These are phyloP conservation scores for Boletus sp. DNA, from an alignment of 768 basidiomycete species.

Conservation along the genomic window DNA sequence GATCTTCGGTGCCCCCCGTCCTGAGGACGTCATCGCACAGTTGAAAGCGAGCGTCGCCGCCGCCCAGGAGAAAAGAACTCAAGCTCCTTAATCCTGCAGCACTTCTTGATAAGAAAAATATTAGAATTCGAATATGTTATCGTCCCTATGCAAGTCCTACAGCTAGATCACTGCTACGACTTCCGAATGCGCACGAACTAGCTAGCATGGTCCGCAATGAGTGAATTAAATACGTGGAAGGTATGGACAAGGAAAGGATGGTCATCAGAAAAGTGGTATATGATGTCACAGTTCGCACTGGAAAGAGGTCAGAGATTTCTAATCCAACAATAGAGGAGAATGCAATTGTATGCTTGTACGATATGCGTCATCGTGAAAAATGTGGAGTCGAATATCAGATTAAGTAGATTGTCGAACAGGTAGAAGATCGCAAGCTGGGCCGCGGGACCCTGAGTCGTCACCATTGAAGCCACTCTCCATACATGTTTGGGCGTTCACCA, in stretches of 20 bases:
- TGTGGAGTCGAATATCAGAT: constrained; percentile 25
- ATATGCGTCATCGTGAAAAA: constrained; percentile 29
- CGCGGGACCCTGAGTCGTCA: constrained; percentile 18
- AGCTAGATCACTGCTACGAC: constrained; percentile 11
- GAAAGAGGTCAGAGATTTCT: constrained; percentile 23
- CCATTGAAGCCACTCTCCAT: constrained; percentile 78
- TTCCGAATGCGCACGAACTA: constrained; percentile 11
- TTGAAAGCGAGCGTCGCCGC: constrained; percentile 70
- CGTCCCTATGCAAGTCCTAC: constrained; percentile 19
- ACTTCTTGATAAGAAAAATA: neutral
- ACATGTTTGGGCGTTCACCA: constrained; percentile 92
- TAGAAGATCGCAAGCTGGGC: constrained; percentile 9
- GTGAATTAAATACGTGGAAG: constrained; percentile 14
- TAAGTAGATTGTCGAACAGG: constrained; percentile 29
- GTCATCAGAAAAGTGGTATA: constrained; percentile 32
- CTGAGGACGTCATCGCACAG: constrained; percentile 70
- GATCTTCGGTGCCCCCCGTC: constrained; percentile 80
- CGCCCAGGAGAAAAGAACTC: constrained; percentile 53
- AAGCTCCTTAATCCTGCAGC: constrained; percentile 2
- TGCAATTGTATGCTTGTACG: constrained; percentile 29
- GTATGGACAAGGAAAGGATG: constrained; percentile 27
- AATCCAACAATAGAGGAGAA: constrained; percentile 31
- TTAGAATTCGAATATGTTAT: constrained; percentile 31
- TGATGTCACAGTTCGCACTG: constrained; percentile 28
- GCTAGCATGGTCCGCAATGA: constrained; percentile 19